phyloP scores from a whole-genome alignment of 177 flowering plant genomes.

The Vitis hybrid region DNA sequence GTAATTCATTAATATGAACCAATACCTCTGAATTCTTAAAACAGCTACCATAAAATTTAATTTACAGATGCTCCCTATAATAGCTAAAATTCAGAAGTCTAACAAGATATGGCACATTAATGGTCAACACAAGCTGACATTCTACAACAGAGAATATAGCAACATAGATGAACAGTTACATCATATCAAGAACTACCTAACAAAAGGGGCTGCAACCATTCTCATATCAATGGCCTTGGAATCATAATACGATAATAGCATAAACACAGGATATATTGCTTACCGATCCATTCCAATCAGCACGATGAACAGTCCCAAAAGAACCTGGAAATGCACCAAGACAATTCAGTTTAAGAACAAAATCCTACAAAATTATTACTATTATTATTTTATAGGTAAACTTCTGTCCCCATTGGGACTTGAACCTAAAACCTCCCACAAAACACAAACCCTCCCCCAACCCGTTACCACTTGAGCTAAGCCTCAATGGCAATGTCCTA shows the following conservation, averaged over 20 bases:
- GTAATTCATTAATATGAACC: too few species aligned
- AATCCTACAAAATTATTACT: too few species aligned
- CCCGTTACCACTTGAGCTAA: too few species aligned
- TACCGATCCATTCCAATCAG: slow-evolving; percentile 99
- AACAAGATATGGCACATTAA: neutral
- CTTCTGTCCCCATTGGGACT: too few species aligned
- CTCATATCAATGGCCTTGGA: neutral
- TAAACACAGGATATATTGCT: slow-evolving; percentile 20
- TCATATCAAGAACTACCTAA: too few species aligned
- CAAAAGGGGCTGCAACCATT: neutral
- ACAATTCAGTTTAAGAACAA: slow-evolving; percentile 2
- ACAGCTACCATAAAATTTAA: neutral
- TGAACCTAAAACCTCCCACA: too few species aligned
- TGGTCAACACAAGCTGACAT: neutral
- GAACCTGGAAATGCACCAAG: slow-evolving; percentile 66
- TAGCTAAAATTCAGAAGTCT: neutral
- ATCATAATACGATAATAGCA: neutral
- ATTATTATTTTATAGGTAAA: too few species aligned
- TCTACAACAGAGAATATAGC: neutral
- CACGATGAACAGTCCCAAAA: slow-evolving; percentile 98
- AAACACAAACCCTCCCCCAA: too few species aligned
- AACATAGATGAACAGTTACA: neutral
- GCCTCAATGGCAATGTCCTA: neutral
- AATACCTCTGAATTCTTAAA: neutral
- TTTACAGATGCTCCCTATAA: neutral